phyloP scores from a whole-genome alignment of 169 alveolate species.

The Plasmodium adleri region DNA sequence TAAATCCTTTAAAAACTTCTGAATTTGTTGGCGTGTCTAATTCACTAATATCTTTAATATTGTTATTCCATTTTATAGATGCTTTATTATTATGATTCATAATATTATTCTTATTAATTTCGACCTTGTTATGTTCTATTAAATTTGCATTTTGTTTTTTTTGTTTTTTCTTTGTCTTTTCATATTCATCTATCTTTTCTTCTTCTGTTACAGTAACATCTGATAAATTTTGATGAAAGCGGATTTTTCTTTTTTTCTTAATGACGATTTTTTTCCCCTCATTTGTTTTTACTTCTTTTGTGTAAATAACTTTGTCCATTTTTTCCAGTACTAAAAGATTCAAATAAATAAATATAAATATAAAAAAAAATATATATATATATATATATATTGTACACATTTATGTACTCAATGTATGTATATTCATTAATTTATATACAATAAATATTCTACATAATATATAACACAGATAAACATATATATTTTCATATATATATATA shows the following conservation, averaged over 20 bases:
- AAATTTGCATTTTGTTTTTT: conserved; percentile 39
- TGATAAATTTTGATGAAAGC: conserved; percentile 70
- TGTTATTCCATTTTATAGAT: conserved; percentile 72
- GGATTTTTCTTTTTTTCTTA: conserved; percentile 72
- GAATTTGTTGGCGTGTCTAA: conserved; percentile 73
- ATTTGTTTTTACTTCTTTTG: conserved; percentile 61
- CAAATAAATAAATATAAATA: not conserved
- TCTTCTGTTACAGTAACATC: conserved; percentile 76
- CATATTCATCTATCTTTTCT: conserved; percentile 58
- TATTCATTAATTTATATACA: not conserved
- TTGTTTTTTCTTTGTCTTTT: conserved; percentile 66
- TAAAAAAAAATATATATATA: not conserved
- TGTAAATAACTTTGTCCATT: conserved; percentile 73
- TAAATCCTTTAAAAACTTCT: conserved; percentile 69
- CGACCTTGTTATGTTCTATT: conserved; percentile 8
- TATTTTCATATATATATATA: not conserved
- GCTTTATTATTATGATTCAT: conserved; percentile 56
- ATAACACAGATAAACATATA: not conserved
- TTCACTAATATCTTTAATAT: conserved; percentile 71
- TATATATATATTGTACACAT: not conserved
- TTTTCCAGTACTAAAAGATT: conserved; percentile 44
- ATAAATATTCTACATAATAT: too few species aligned
- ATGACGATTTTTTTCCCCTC: conserved; percentile 71
- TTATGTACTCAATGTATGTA: not conserved
- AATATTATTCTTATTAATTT: conserved; percentile 8